Percentiles rank a stretch among this genome's conserved stretches.
Evolutionary conservation across 352 stramenopile genomes (phyloP).

Genomic region (Pythium rishiriense): DNA sequence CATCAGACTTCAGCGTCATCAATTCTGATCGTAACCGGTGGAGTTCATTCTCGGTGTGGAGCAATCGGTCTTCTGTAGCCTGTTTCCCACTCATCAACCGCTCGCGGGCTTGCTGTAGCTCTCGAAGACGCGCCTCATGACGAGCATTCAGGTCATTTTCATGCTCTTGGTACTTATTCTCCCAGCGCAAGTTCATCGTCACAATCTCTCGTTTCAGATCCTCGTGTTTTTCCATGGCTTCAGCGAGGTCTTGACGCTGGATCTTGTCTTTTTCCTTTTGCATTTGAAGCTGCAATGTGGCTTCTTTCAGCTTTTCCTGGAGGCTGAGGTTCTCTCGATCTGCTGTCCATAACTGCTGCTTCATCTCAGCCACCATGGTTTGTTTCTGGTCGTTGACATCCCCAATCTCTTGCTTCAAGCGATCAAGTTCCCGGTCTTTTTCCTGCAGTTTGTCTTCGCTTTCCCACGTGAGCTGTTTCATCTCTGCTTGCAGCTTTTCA

Average conservation of each 20-base stretch:
- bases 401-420: conserved; percentile 44
- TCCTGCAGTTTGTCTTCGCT: conserved; percentile 57
- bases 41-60: conserved; percentile 64
- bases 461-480: conserved; percentile 69
- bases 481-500: conserved; percentile 48
- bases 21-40: conserved; percentile 57
- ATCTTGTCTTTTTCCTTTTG: conserved; percentile 68
- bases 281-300: conserved; percentile 40
- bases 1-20: conserved; percentile 41
- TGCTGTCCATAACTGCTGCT: conserved; percentile 51
- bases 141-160: conserved; percentile 51
- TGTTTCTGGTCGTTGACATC: conserved; percentile 62
- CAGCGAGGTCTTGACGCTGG: conserved; percentile 51
- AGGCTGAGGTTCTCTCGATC: conserved; percentile 46
- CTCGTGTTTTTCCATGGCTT: conserved; percentile 59
- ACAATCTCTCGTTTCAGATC: conserved; percentile 65
- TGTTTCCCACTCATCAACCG: conserved; percentile 58
- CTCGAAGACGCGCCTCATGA: conserved; percentile 48
- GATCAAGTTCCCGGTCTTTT: conserved; percentile 61
- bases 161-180: conserved; percentile 67
- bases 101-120: conserved; percentile 61
- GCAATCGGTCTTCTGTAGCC: conserved; percentile 50
- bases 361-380: conserved; percentile 37
- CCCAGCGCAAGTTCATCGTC: conserved; percentile 61
- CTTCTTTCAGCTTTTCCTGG: conserved; percentile 55